Evolutionary conservation across 371 early-diverging fungal species (phyloP).

Genomic region (Chytridium lagenaria): DNA sequence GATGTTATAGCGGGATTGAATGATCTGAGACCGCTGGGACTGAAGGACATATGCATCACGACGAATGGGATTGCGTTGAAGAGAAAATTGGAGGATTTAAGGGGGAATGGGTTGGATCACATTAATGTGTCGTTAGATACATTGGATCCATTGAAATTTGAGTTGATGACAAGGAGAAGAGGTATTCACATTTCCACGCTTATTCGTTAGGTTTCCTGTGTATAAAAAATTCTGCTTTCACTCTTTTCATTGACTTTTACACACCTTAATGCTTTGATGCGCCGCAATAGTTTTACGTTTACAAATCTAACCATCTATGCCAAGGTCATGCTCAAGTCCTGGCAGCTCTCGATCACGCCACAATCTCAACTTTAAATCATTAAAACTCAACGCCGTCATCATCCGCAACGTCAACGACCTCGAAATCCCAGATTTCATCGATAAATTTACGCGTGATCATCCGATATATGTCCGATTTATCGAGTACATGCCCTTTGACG

Average conservation of each 20-base stretch:
- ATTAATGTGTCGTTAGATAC: conserved; percentile 93
- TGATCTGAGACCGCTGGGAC: conserved; percentile 70
- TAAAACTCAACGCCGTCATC: conserved; percentile 91
- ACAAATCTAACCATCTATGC: neutral
- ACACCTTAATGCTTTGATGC: too few relatives aligned
- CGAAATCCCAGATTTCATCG: conserved; percentile 83
- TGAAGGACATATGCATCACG: conserved; percentile 87
- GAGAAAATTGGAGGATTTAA: conserved; percentile 74
- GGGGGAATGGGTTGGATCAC: conserved; percentile 79
- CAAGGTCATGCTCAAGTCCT: too few relatives aligned
- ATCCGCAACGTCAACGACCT: conserved; percentile 85
- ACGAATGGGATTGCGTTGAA: conserved; percentile 91
- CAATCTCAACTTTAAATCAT: conserved; percentile 71
- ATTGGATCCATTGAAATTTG: conserved; percentile 82
- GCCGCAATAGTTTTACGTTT: neutral
- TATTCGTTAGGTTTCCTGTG: neutral
- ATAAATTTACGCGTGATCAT: conserved; percentile 71
- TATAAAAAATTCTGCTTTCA: too few relatives aligned
- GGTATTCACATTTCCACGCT: conserved; percentile 45
- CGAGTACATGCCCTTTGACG: conserved; percentile 98
- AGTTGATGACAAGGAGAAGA: conserved; percentile 84
- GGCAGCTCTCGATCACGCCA: too few relatives aligned
- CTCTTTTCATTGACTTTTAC: too few relatives aligned
- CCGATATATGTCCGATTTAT: conserved; percentile 88
- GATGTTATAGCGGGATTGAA: conserved; percentile 64